Evolutionary conservation across 768 basidiomycete species (phyloP), one percentile per base, ranked within the genome.

Genomic region (Phaeotremella skinneri): DNA sequence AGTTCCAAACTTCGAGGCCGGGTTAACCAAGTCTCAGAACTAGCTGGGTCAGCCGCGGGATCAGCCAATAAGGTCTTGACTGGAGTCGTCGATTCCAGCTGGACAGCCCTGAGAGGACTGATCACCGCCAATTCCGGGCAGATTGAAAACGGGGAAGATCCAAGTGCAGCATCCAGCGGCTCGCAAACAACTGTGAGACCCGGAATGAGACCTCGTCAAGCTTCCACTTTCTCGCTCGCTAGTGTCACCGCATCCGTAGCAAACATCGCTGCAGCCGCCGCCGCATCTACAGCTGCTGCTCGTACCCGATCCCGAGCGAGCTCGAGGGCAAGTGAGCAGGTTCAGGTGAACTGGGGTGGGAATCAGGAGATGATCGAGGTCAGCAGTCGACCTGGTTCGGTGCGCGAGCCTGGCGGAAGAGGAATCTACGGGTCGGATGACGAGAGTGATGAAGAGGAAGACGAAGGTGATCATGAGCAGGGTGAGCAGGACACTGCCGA

Each of bases 41-140:
- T 81, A 26, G 80, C 80, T 23, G 89, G 85, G 23, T 86, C 87
- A 0, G 92, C 92, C 9, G 80, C 80, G 16, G 89, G 85, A n/a
- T 87, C 88, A 0, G 92, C 92, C 17, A 85, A 84, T 73, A 84
- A 85, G 56, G 84, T 87, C 27, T 61, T 80, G 39, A 85, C 82
- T 4, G 91, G 89, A 23, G 91, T 96, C 52, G 87, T 94, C 49
- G 91, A 94, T 72, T 85, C 90, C 0, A 90, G 89, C 2, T 91
- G 93, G 76, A 88, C 89, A 17, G 88, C 91, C 62, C 80, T 96
- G 16, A 83, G 89, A 17, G 86, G 89, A 3, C 79, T 92, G 42
- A 81, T 93, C 34, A 55, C 59, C 21, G 57, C 59, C 3, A 62
- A 59, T 37, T 30, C 31, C 17, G 41, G 34, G 27, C 54, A 45